Base-by-base conservation (phyloP, 305 asterid genomes). In the Fraxinus ornus region DNA sequence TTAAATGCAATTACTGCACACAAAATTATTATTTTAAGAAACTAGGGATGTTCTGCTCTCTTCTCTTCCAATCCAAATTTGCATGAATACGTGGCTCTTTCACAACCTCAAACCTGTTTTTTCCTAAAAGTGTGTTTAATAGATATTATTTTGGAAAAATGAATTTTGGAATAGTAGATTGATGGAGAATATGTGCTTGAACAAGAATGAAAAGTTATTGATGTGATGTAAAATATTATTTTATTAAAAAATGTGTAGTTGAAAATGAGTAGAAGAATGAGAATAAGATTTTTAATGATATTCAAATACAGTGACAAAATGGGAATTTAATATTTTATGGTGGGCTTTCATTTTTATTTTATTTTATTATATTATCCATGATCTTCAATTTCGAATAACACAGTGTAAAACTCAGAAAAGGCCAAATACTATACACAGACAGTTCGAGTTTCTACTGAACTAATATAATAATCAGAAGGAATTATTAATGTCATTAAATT, bases 41-140 rank as follows among this genome's bases (percentile, higher is more conserved):
- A 88, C 87, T 0, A 41, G 15, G 52, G 52, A 41, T 3, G 17
- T 41, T 41, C 52, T 41, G 52, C 5, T 44, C 77, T 81, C 88
- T 83, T 73, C 82, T 57, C 37, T 77, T 73, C 80, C 82, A 80
- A 68, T 62, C 52, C 52, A 49, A 86, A 44, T 21, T 77, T 32
- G 77, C 76, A 37, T 7, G 80, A 62, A 85, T 41, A 92, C 98
- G 97, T 94, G 98, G 96, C 92, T 74, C 78, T 82, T 85, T 86
- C 79, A 60, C 80, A 84, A 86, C 98, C 97, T 90, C 97, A 90
- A 55, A 62, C 22, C 60, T 15, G 17, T 12, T 44, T 12, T 44
- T 44, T 3, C 55, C 55, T 41, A 10, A 2, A 41, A 41, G 52
- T n/a, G n/a, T n/a, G n/a, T n/a, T n/a, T n/a, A n/a, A n/a, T n/a